Conservation (phyloP, 176 grass and related monocot genomes). For the Ananas comosus region DNA sequence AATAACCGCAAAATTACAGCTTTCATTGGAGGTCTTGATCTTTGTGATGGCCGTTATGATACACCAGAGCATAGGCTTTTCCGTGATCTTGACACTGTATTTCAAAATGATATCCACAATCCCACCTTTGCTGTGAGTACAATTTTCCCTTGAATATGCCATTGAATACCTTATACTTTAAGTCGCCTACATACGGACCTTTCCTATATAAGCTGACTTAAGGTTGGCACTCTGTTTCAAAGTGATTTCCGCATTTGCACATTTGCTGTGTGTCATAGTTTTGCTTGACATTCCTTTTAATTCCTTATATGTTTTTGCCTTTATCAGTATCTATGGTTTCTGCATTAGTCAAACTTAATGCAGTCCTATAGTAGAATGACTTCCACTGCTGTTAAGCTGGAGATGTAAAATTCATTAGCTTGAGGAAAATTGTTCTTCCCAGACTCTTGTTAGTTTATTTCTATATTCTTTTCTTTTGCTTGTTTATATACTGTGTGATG, state of each 20-base stretch:
- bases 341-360: neutral
- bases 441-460: neutral
- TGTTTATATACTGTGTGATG: too few relatives aligned
- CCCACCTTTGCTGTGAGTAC: conserved; percentile 79
- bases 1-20: conserved; percentile 89
- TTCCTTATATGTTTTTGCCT: neutral
- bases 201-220: too few relatives aligned
- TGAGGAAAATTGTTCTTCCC: neutral
- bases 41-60: conserved; percentile 97
- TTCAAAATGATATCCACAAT: conserved; percentile 75
- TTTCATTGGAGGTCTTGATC: conserved; percentile 87
- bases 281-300: neutral
- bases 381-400: neutral
- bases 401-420: neutral
- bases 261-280: conserved; percentile 56
- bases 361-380: neutral
- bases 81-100: conserved; percentile 70
- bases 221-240: conserved; percentile 56
- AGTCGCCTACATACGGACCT: too few relatives aligned
- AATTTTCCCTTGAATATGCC: conserved; percentile 2
- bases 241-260: conserved; percentile 76
- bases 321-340: neutral
- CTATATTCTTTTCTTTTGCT: too few relatives aligned
- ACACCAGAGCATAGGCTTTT: conserved; percentile 90
- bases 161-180: neutral